Percentiles rank a stretch among this genome's conserved stretches.
phyloP scores from a whole-genome alignment of 2,329 filamentous ascomycete genomes.

The Stagonosporopsis rhizophila region DNA sequence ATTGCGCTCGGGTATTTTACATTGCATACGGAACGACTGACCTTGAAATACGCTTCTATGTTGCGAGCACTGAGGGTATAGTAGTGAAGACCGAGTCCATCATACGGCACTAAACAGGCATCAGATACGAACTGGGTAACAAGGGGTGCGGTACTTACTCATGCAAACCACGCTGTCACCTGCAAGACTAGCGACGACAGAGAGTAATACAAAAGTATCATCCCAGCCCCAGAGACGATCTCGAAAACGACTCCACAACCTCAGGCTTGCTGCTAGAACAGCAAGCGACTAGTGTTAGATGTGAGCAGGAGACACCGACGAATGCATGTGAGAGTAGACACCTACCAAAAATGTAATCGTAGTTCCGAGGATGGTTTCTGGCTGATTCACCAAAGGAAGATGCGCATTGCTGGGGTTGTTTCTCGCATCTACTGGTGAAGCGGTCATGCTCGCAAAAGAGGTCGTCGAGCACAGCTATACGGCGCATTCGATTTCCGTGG shows the following conservation, averaged over 20 bases:
- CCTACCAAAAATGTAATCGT: constrained; percentile 42
- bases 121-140: background rate
- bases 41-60: constrained; percentile 40
- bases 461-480: background rate
- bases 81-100: constrained; percentile 46
- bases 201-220: constrained; percentile 44
- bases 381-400: constrained; percentile 38
- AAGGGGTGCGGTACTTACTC: constrained; percentile 29
- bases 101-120: constrained; percentile 34
- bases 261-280: constrained; percentile 35
- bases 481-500: background rate
- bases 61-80: constrained; percentile 29
- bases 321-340: background rate
- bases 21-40: constrained; percentile 3
- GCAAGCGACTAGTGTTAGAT: constrained; percentile 30
- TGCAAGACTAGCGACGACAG: constrained; percentile 29
- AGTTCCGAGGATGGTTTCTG: constrained; percentile 38
- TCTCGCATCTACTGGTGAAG: constrained; percentile 18
- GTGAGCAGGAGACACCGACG: constrained; percentile 1
- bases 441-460: constrained; percentile 13
- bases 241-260: constrained; percentile 40
- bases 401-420: constrained; percentile 38
- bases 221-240: constrained; percentile 47
- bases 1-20: background rate
- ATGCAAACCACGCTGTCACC: constrained; percentile 42